Base-by-base conservation (phyloP, 2,329 filamentous ascomycete genomes). In the Gaeumannomyces tritici region DNA sequence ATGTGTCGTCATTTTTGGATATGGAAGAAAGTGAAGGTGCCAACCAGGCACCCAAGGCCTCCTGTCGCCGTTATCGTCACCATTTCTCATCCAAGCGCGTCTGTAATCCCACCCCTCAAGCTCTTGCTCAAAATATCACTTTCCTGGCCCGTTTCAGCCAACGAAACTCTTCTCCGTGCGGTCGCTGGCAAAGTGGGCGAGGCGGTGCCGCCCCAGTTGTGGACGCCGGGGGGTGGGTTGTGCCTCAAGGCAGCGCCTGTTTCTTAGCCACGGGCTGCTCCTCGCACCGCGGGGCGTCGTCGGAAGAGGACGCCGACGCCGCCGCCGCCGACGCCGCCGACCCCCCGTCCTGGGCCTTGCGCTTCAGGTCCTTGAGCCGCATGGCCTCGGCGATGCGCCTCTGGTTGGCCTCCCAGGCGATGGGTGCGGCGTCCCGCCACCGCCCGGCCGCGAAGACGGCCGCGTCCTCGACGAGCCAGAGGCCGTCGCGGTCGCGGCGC, bases 401-500 rank as follows among this genome's bases (percentile, higher is more conserved):
- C 4, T 60, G 27, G 15, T 31, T 35, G 15, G 35, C 56, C 2
- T 59, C 61, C 60, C 61, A 61, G 18, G 47, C 61, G 21, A 27
- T 51, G 9, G 57, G 62, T 0, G 31, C 61, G 24, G 83, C 73
- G 13, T 67, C 66, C 12, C 72, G 63, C 72, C 78, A 77, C 55
- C 77, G 69, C 0, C 67, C 62, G 7, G 61, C 21, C 3, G 84
- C 74, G 65, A 82, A 86, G 0, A 64, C 63, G 6, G 66, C 65
- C 2, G 83, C 76, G 2, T 69, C 67, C 0, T 77, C 76, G 29
- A 77, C 69, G 62, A 79, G 67, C 62, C 77, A 83, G n/a, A 77
- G 69, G 0, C 80, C 81, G 5, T 77, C 65, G 0, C 66, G 64
- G 26, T 51, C n/a, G 57, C 68, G 72, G 24, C 79, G 65, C 1